These are phyloP conservation scores for Leishmania lainsoni DNA, from an alignment of 208 protist species.

Conservation along the genomic window DNA sequence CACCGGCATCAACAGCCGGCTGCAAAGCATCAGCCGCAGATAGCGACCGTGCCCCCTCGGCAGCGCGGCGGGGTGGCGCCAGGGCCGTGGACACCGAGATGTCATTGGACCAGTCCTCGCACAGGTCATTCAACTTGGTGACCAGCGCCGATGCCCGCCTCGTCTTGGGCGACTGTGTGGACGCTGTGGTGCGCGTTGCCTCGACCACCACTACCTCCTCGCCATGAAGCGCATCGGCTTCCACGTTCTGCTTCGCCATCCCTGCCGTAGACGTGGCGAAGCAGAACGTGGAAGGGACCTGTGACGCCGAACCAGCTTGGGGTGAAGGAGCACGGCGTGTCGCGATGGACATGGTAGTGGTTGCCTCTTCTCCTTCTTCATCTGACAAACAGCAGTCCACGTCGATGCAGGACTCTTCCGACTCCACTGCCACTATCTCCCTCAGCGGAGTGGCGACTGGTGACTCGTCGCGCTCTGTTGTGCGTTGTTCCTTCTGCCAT, in stretches of 20 bases:
- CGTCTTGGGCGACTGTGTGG: not conserved
- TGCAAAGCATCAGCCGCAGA: not conserved
- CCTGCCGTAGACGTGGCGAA: not conserved
- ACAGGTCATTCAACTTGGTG: not conserved
- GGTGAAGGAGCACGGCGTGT: not conserved
- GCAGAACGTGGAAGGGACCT: not conserved
- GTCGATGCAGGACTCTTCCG: constrained; percentile 9
- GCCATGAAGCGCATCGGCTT: not conserved
- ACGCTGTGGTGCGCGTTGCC: not conserved
- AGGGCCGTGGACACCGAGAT: not conserved
- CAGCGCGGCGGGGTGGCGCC: not conserved
- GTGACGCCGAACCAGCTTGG: not conserved
- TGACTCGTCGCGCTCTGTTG: not conserved
- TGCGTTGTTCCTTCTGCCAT: not conserved
- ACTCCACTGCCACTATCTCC: not conserved
- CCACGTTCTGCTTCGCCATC: not conserved
- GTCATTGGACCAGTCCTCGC: not conserved
- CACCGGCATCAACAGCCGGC: not conserved
- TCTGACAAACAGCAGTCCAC: constrained; percentile 14
- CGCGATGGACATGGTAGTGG: not conserved
- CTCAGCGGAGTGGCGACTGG: not conserved
- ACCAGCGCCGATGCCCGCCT: constrained; percentile 2
- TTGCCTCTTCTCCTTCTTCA: not conserved
- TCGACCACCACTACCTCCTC: not conserved
- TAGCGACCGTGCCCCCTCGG: not conserved